Base-by-base conservation (phyloP, 129 eudicot species). In the Saussurea involucrata region DNA sequence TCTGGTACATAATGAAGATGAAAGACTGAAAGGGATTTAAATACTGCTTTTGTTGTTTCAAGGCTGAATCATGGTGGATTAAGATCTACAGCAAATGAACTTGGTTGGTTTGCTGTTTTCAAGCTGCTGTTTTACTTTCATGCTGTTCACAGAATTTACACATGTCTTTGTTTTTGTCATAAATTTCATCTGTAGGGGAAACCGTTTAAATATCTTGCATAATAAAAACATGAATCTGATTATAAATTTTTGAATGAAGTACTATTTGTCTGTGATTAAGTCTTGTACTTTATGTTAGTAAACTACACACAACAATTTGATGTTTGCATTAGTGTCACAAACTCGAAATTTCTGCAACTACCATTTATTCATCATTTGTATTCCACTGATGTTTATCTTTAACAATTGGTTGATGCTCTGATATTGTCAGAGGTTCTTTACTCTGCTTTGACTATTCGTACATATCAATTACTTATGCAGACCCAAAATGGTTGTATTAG, bases 401-500 rank as follows among this genome's bases (percentile, higher is more conserved):
- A 60, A 79, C 42, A 66, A 33, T 36, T 33, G 40, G 57, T 76
- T 63, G 31, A 63, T 81, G 76, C 24, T 57, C 63, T 57, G 63
- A 73, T 53, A 46, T 31, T 76, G 67, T 18, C 21, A 74, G 71
- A 17, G 1, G 24, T 33, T 74, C 55, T 6, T 66, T 33, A 12
- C 33, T 66, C 4, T 18, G 27, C n/a, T 4, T 24, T 44, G 72
- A 73, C 46, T 31, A 21, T 21, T 36, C 70, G 74, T 63, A 74
- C 68, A 74, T 5, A 65, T 64, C 36, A 66, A 68, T 32, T 40
- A 77, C 70, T 60, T 64, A 58, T 83, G 85, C 92, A 95, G 98
- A 89, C 98, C 98, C 81, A 95, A 91, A 86, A 95, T 95, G 98
- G 90, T 85, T 63, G 98, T 95, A 32, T 82, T 95, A 85, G 98